These are phyloP conservation scores for Lonicera japonica DNA, from an alignment of 129 eudicot genomes.

Conservation along the genomic window DNA sequence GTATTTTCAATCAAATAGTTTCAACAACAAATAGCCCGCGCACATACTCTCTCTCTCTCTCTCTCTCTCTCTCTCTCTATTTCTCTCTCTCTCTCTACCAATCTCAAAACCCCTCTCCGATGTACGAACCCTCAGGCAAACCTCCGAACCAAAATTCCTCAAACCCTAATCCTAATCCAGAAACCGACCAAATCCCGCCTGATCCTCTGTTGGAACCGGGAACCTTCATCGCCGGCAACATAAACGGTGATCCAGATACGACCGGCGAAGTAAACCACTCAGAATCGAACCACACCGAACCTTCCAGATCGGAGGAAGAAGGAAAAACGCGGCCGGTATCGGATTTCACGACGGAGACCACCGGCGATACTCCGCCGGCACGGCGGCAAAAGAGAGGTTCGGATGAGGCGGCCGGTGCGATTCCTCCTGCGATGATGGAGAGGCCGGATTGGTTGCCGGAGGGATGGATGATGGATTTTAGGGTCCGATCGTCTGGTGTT, in stretches of 20 bases:
- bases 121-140: not conserved
- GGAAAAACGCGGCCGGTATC: not conserved
- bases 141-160: not conserved
- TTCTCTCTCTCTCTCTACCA: no score
- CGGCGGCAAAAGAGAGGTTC: slow-evolving; percentile 4
- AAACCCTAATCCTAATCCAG: not conserved
- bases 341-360: not conserved
- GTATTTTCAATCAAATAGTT: no score
- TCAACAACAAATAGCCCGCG: no score
- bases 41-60: no score
- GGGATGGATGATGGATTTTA: slow-evolving; percentile 17
- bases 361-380: slow-evolving; percentile 4
- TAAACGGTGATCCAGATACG: not conserved
- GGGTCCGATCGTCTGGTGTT: slow-evolving; percentile 9
- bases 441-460: slow-evolving; percentile 25
- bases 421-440: slow-evolving; percentile 6
- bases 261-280: not conserved
- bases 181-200: not conserved
- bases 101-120: not conserved
- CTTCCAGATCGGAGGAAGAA: not conserved
- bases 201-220: not conserved
- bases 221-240: not conserved
- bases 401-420: slow-evolving; percentile 4
- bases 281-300: not conserved
- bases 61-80: no score